phyloP scores from a whole-genome alignment of 176 grass and related monocot species.

The Oryza brachyantha region DNA sequence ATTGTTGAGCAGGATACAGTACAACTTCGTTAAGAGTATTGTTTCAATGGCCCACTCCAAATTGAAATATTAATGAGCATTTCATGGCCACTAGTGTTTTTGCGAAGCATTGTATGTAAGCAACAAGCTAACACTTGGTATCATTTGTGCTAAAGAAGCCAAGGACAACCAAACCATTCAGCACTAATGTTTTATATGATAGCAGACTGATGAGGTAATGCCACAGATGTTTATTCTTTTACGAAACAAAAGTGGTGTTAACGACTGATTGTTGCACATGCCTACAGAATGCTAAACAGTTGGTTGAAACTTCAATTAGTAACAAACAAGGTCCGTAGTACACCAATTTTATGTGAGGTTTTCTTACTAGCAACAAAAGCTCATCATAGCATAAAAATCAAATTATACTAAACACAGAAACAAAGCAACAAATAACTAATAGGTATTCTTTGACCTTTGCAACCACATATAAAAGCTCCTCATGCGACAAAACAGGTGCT shows the following conservation, averaged over 20 bases:
- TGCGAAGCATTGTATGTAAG: neutral
- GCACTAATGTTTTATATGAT: conserved; percentile 13
- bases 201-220: neutral
- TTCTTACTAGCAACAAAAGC: neutral
- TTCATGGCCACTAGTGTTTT: conserved; percentile 16
- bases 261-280: neutral
- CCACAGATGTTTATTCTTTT: neutral
- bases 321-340: neutral
- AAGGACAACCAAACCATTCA: neutral
- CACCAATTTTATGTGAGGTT: neutral
- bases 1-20: neutral
- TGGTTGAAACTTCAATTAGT: neutral
- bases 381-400: neutral
- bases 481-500: conserved; percentile 80
- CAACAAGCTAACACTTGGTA: conserved; percentile 1
- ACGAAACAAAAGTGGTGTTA: neutral
- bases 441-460: conserved; percentile 63
- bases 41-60: neutral
- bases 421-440: neutral
- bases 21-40: neutral
- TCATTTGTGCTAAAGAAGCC: neutral
- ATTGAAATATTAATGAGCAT: conserved; percentile 8
- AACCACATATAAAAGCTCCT: conserved; percentile 80
- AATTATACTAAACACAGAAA: neutral
- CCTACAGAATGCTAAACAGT: neutral